Percentiles rank a stretch among this genome's conserved stretches.
Evolutionary conservation across 495 filamentous ascomycete species (phyloP).

Genomic region (Penicillium nucicola): DNA sequence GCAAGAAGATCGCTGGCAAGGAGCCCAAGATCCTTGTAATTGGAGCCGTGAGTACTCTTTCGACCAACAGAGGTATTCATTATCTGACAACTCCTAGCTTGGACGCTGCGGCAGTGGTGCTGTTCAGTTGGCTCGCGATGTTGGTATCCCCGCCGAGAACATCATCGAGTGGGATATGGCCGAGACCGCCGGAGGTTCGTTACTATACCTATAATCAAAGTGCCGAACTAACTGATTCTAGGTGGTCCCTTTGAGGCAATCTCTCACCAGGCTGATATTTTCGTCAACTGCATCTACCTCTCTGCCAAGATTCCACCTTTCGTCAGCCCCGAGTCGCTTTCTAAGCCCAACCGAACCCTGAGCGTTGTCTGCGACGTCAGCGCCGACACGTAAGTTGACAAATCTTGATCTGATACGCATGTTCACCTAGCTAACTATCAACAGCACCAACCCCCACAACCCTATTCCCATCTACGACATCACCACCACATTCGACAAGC

Average conservation of each 20-base stretch:
- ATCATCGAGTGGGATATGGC: slow-evolving; percentile 90
- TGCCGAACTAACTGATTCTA: slow-evolving; percentile 1
- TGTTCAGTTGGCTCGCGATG: slow-evolving; percentile 72
- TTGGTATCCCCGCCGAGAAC: slow-evolving; percentile 68
- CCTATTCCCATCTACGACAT: slow-evolving; percentile 82
- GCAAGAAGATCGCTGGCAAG: slow-evolving; percentile 51
- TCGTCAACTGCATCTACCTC: slow-evolving; percentile 93
- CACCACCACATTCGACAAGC: slow-evolving; percentile 77
- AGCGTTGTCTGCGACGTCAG: slow-evolving; percentile 87
- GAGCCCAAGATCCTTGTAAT: slow-evolving; percentile 57
- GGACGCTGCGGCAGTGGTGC: slow-evolving; percentile 88
- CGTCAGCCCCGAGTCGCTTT: slow-evolving; percentile 67
- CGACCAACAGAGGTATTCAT: background rate
- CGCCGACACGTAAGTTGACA: slow-evolving; percentile 53
- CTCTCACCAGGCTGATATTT: slow-evolving; percentile 64
- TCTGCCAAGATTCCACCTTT: slow-evolving; percentile 66
- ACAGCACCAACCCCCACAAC: slow-evolving; percentile 66
- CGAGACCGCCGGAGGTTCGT: slow-evolving; percentile 61
- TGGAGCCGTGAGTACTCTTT: slow-evolving; percentile 44
- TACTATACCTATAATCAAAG: background rate
- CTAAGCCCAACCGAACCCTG: slow-evolving; percentile 65
- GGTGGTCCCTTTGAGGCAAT: slow-evolving; percentile 89
- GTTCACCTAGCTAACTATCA: background rate
- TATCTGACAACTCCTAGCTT: slow-evolving; percentile 35
- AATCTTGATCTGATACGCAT: background rate